Base-by-base conservation (phyloP, 805 yeast genomes). In the Saccharomycopsis javanensis region DNA sequence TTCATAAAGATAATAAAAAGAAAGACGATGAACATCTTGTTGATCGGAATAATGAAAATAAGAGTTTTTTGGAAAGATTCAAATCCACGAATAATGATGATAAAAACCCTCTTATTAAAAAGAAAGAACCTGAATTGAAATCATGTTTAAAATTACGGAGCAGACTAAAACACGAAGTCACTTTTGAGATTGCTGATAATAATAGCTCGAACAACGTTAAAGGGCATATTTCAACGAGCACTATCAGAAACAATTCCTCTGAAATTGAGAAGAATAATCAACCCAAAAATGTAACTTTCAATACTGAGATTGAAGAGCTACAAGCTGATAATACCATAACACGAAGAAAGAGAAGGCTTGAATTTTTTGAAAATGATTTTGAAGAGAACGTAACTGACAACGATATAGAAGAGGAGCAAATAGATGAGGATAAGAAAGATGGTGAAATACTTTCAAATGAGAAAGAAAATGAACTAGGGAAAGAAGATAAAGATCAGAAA, bases 251-350 rank as follows among this genome's bases (percentile, higher is more conserved):
- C n/a, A n/a, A n/a, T n/a, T n/a, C n/a, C n/a, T n/a, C n/a, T n/a
- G n/a, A n/a, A n/a, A n/a, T n/a, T n/a, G n/a, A n/a, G n/a, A n/a
- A n/a, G n/a, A n/a, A 8, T 20, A 8, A n/a, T 23, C 27, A 38
- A 50, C 6, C 38, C 11, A 57, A 57, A 23, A 54, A 28, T 27
- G 60, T 57, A 11, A 38, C 48, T 8, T 57, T 57, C 33, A 34
- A 45, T 31, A 34, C 18, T 13, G 53, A 52, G 2, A 52, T 57
- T 18, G 60, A 57, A 38, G 60, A 57, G 35, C 28, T 57, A 5
- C 38, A 57, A 27, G 53, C 52, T 31, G 60, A 57, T 25, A 57
- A 57, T 27, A 51, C 57, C 8, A 50, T 57, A 18, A 54, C 57
- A 13, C 34, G 27, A 25, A 18, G 55, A 7, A 53, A 28, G 35